Base-by-base conservation (phyloP, 2,329 filamentous ascomycete genomes). In the Rhexocercosporidium sp. region DNA sequence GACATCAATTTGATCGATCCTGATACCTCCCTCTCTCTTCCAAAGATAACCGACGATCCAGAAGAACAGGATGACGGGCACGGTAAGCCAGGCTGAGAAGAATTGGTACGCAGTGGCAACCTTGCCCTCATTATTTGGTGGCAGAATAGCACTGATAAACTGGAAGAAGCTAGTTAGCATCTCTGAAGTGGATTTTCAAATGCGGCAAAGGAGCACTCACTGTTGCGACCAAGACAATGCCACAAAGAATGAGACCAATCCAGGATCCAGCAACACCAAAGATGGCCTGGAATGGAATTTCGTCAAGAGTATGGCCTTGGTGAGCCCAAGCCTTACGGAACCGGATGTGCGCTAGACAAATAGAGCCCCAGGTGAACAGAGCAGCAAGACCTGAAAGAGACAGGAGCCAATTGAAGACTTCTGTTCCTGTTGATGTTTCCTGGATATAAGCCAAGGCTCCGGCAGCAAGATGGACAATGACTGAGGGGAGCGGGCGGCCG, bases 361-460 rank as follows among this genome's bases (percentile, higher is more conserved):
- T 88, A 68, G 84, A 90, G 39, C 86, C 88, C 91, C 91, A 94
- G 27, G 90, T 90, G 78, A 93, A 91, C 75, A 94, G 86, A 69
- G 87, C 89, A 1, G 88, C 86, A 12, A 93, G 85, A 62, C 90
- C 90, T 0, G 90, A 92, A 27, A 93, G 85, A 0, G 91, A 85
- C 54, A 92, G 82, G 65, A 91, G 83, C 88, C 88, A 91, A 73
- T 81, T 97, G 60, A 62, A 62, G 29, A 53, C 60, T 7, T 62
- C 46, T 25, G 14, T 29, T 53, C 60, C 46, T 2, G 46, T 62
- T 5, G 41, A 49, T 11, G 44, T 39, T 12, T 49, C 44, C 6
- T 53, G 41, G 11, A 51, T 51, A 25, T 49, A 62, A 22, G 59
- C 59, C 1, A 62, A 39, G 31, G 27, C 41, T 25, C 59, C 59